phyloP scores from a whole-genome alignment of 495 filamentous ascomycete species.

The Penicillium taxi region DNA sequence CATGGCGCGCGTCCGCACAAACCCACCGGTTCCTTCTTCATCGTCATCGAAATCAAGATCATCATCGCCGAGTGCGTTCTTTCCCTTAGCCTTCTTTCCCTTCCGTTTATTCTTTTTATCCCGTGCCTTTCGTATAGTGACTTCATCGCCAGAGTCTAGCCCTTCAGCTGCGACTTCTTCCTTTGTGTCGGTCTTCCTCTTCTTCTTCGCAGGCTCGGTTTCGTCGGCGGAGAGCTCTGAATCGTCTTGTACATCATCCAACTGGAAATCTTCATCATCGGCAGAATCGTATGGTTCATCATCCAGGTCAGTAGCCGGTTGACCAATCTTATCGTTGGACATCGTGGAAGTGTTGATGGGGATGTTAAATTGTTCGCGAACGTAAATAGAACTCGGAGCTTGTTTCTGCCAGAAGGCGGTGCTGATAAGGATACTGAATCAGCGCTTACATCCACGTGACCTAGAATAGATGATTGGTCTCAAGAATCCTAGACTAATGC shows the following conservation, averaged over 20 bases:
- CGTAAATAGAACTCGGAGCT: conserved; percentile 3
- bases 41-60: conserved; percentile 43
- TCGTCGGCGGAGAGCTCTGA: conserved; percentile 34
- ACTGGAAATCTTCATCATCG: conserved; percentile 69
- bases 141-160: conserved; percentile 69
- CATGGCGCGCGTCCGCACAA: conserved; percentile 76
- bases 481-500: too few relatives aligned
- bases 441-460: neutral
- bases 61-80: conserved; percentile 46
- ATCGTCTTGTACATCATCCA: conserved; percentile 45
- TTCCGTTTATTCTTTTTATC: conserved; percentile 49
- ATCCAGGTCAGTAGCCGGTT: conserved; percentile 22
- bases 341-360: conserved; percentile 12
- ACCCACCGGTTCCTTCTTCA: conserved; percentile 63
- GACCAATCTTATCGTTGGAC: conserved; percentile 17
- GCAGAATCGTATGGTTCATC: conserved; percentile 61
- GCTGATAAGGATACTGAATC: conserved; percentile 17
- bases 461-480: neutral
- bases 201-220: conserved; percentile 32
- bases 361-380: neutral
- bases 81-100: conserved; percentile 24
- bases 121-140: conserved; percentile 55
- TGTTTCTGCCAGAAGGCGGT: conserved; percentile 17
- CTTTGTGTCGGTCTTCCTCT: conserved; percentile 29
- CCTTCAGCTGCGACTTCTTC: conserved; percentile 22